Evolutionary conservation across 805 yeast genomes (phyloP), one percentile per base, ranked within the genome.

Genomic region (Wickerhamiella azymoides): DNA sequence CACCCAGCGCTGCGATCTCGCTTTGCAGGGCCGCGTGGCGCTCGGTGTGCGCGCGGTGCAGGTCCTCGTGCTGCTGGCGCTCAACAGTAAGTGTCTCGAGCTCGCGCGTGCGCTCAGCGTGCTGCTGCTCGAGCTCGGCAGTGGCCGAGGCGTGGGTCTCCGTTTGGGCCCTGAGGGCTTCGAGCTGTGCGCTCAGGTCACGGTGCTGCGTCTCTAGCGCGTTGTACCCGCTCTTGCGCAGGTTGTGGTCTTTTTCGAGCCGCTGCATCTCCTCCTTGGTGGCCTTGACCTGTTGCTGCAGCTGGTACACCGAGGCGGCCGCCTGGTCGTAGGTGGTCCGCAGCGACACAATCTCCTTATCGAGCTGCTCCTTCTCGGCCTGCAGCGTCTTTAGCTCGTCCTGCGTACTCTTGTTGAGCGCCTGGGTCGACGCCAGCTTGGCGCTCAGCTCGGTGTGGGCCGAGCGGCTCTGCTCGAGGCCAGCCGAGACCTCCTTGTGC

Each of bases 301-400:
- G 81, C 50, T 78, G 76, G 49, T 76, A 76, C 25, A 82, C 85
- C 59, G 80, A 84, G 50, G 74, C 70, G 6, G 80, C 82, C 60
- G 89, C 96, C 47, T 73, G 73, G 33, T 85, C 88, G 57, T 86
- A 86, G 8, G 82, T 73, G 0, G 74, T 66, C 54, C 84, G 74
- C 54, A 88, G 69, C 47, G 71, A 72, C 21, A 70, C 62, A 51
- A 92, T 70, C 63, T 84, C 84, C n/a, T 69, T 57, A 56, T 82
- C 83, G 49, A 86, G 81, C 13, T 81, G 84, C 40, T 71, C 69
- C 61, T 85, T 86, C 48, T 77, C 70, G 17, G 38, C 76, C 57
- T 80, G 85, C 1, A 95, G 85, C 50, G 77, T 73, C 16, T 73
- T 66, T 50, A 84, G 79, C 62, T 82, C 82, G 18, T 75, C 80